Conservation (phyloP, 768 basidiomycete genomes). For the Boletus huronensis region DNA sequence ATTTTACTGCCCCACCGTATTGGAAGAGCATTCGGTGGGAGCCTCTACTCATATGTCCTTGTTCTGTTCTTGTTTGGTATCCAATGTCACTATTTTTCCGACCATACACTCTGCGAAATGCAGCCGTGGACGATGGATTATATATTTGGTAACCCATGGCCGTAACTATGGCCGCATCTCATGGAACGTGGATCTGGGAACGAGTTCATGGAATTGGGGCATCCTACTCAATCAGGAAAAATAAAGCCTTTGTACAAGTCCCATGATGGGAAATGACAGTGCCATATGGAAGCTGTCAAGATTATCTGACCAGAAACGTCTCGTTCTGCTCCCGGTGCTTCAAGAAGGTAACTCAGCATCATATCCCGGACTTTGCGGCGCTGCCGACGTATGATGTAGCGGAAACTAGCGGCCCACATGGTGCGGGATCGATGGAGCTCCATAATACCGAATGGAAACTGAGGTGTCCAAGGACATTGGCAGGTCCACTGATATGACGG, state of each 20-base stretch:
- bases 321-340: constrained; percentile 6
- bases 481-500: constrained; percentile 10
- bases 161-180: constrained; percentile 24
- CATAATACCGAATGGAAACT: constrained; percentile 2
- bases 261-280: constrained; percentile 7
- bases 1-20: background rate
- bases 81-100: constrained; percentile 16
- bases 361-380: constrained; percentile 31
- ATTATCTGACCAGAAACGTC: constrained; percentile 14
- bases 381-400: constrained; percentile 5
- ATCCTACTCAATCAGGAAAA: constrained; percentile 15
- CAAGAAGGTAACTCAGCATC: constrained; percentile 7
- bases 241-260: background rate
- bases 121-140: background rate
- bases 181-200: constrained; percentile 20
- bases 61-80: constrained; percentile 8
- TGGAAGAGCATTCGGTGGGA: constrained; percentile 10
- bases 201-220: background rate
- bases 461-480: background rate
- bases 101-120: background rate
- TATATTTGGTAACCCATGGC: constrained; percentile 15
- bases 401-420: constrained; percentile 25
- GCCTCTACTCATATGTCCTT: constrained; percentile 11
- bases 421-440: constrained; percentile 11
- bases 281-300: constrained; percentile 11